Evolutionary conservation across 129 eudicot genomes (phyloP).

Genomic region (Pseudognaphalium luteoalbum): DNA sequence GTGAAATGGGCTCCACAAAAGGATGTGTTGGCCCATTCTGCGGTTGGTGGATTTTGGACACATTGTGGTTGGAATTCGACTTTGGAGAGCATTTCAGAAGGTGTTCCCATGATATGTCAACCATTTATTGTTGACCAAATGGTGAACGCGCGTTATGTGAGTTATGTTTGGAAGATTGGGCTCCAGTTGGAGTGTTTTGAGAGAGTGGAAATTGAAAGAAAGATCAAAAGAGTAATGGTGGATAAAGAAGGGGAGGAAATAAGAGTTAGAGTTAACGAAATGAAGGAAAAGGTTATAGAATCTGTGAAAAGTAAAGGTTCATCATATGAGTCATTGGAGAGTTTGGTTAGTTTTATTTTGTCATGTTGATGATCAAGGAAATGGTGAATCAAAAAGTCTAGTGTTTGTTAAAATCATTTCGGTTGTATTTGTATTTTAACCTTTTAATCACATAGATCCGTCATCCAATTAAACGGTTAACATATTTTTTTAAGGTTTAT

Average conservation of each 20-base stretch:
- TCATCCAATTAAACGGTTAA: too few species aligned
- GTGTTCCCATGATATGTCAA: constrained; percentile 51
- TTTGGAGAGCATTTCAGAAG: constrained; percentile 45
- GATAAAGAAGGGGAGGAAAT: constrained; percentile 49
- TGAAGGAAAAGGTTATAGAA: constrained; percentile 36
- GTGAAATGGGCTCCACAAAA: constrained; percentile 64
- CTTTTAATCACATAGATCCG: too few species aligned
- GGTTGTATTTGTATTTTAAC: too few species aligned
- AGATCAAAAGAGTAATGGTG: constrained; percentile 40
- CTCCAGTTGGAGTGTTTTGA: constrained; percentile 39
- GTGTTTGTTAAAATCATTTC: not conserved
- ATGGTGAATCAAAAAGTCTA: not conserved
- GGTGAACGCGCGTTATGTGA: constrained; percentile 42
- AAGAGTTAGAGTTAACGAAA: constrained; percentile 28
- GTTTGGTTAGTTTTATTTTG: constrained; percentile 27
- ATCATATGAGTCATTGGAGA: constrained; percentile 34
- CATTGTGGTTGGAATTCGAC: constrained; percentile 66
- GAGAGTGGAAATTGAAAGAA: constrained; percentile 30
- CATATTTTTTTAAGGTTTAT: too few species aligned
- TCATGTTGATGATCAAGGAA: constrained; percentile 21
- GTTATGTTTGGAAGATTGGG: constrained; percentile 45
- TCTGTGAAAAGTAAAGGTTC: constrained; percentile 34
- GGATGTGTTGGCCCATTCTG: constrained; percentile 48
- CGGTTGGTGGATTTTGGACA: constrained; percentile 58
- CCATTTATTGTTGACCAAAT: constrained; percentile 45